Conservation (phyloP, 169 alveolate genomes). For the Cryptosporidium felis region DNA sequence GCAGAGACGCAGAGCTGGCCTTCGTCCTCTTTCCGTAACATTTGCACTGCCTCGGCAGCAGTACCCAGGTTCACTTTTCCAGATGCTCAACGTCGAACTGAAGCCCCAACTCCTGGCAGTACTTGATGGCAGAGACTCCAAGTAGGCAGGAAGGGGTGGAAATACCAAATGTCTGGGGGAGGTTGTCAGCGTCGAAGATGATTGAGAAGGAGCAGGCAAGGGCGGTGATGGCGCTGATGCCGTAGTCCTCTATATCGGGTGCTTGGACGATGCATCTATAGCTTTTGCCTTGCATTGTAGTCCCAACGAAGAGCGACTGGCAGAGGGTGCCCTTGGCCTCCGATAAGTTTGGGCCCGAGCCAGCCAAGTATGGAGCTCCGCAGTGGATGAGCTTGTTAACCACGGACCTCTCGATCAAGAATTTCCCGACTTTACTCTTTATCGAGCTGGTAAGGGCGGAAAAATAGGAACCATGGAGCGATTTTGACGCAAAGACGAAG, state of each 20-base stretch:
- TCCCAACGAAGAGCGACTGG: conserved; percentile 17
- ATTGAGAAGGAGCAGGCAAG: conserved; percentile 21
- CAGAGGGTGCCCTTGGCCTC: conserved; percentile 20
- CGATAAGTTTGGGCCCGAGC: conserved; percentile 37
- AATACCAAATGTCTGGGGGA: conserved; percentile 55
- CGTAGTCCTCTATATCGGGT: conserved; percentile 31
- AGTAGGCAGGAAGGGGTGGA: conserved; percentile 35
- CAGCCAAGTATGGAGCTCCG: conserved; percentile 23
- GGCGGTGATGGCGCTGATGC: not conserved
- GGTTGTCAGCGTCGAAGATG: conserved; percentile 15
- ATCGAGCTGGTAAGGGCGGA: conserved; percentile 14
- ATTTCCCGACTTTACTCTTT: not conserved
- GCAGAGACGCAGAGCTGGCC: too few relatives aligned
- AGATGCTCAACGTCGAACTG: conserved; percentile 45
- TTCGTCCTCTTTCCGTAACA: too few relatives aligned
- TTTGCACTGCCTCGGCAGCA: too few relatives aligned
- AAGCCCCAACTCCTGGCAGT: conserved; percentile 56
- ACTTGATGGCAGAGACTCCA: conserved; percentile 34
- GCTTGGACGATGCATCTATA: conserved; percentile 32
- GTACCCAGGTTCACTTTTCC: conserved; percentile 4
- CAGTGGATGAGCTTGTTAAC: not conserved
- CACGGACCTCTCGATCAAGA: not conserved
- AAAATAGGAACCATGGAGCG: not conserved
- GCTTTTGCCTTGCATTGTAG: conserved; percentile 58
- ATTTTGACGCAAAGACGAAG: conserved; percentile 32